Percentiles rank a stretch among this genome's conserved stretches.
phyloP scores from a whole-genome alignment of 257 asterid genomes.

The Pogostemon cablin region DNA sequence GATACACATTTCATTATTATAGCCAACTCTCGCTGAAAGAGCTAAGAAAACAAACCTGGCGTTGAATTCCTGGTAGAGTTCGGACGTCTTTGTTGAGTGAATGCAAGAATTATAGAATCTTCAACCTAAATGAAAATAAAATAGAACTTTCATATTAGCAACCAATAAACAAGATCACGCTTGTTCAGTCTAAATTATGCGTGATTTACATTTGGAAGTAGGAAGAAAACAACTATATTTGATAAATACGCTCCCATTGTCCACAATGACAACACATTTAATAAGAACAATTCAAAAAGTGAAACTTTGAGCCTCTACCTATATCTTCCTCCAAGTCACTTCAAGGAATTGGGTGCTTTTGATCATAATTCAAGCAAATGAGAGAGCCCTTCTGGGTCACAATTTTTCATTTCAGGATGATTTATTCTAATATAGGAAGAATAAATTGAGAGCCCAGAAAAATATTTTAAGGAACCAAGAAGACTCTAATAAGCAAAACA shows the following conservation, averaged over 20 bases:
- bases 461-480: constrained; percentile 20
- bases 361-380: constrained; percentile 6
- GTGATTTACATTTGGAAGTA: constrained; percentile 23
- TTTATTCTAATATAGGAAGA: constrained; percentile 14
- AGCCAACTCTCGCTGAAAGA: constrained; percentile 16
- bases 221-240: constrained; percentile 20
- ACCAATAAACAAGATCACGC: constrained; percentile 25
- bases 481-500: constrained; percentile 17
- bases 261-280: constrained; percentile 1
- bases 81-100: constrained; percentile 88
- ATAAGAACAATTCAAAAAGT: neutral
- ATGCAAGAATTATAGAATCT: constrained; percentile 82
- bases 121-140: constrained; percentile 60
- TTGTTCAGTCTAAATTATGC: constrained; percentile 27
- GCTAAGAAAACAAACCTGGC: constrained; percentile 54
- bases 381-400: constrained; percentile 9
- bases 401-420: constrained; percentile 10
- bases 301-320: neutral
- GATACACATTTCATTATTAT: constrained; percentile 7
- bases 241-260: constrained; percentile 11
- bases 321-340: constrained; percentile 5
- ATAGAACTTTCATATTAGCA: constrained; percentile 3
- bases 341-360: constrained; percentile 6
- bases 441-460: neutral
- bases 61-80: constrained; percentile 74